These are phyloP conservation scores for Metarhizium anisopliae DNA, from an alignment of 2,329 filamentous ascomycete genomes.

Conservation along the genomic window DNA sequence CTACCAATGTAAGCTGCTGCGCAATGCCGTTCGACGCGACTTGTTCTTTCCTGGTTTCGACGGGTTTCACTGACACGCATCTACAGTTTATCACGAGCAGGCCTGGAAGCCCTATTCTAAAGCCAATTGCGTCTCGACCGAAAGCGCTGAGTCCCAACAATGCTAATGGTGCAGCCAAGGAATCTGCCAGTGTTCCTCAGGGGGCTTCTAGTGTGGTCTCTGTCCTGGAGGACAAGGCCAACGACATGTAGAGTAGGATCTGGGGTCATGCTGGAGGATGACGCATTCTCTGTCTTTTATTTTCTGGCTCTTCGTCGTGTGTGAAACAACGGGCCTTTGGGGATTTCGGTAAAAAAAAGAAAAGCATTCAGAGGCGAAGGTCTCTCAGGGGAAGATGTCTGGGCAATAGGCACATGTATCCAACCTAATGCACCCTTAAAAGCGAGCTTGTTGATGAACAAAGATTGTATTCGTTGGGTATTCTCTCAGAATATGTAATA, in stretches of 20 bases:
- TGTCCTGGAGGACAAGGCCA: background rate
- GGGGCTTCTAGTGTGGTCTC: background rate
- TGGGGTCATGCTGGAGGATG: background rate
- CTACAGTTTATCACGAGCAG: slow-evolving; percentile 55
- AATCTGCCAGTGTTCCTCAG: background rate
- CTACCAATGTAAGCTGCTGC: slow-evolving; percentile 62
- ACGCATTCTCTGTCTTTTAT: background rate
- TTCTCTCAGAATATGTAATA: background rate
- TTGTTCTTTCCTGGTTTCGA: background rate
- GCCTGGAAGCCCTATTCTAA: slow-evolving; percentile 49
- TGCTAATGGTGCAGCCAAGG: background rate
- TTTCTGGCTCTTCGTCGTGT: background rate
- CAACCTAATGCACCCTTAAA: background rate
- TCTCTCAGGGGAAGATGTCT: background rate
- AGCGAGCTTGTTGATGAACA: background rate
- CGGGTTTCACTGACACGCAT: background rate
- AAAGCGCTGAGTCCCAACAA: slow-evolving; percentile 29
- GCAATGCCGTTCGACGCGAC: background rate
- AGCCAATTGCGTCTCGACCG: background rate
- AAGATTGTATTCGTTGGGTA: background rate
- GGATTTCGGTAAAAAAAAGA: background rate
- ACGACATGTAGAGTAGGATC: background rate
- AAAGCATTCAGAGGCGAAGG: background rate
- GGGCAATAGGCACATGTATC: background rate
- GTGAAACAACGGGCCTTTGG: background rate